phyloP scores from a whole-genome alignment of 129 eudicot genomes.

The Artemisia tridentata region DNA sequence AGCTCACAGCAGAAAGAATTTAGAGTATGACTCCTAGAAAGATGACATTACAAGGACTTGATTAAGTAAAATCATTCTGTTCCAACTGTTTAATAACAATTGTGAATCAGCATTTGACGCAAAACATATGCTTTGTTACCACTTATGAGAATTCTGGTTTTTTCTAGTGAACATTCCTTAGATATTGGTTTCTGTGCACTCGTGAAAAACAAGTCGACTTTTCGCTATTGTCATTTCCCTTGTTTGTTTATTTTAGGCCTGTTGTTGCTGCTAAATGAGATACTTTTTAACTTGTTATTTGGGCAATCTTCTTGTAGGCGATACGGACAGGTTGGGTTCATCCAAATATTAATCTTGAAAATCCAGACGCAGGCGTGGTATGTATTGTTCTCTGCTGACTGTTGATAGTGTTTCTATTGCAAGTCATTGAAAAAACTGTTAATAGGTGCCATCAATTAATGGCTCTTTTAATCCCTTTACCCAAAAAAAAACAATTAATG shows the following conservation, averaged over 20 bases:
- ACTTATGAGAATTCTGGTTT: background rate
- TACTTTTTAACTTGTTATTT: background rate
- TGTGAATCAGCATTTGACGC: background rate
- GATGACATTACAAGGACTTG: background rate
- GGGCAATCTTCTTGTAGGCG: conserved; percentile 58
- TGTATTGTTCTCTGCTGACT: conserved; percentile 22
- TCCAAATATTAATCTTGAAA: conserved; percentile 94
- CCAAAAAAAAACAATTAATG: too few relatives aligned
- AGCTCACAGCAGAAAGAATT: background rate
- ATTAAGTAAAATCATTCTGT: background rate
- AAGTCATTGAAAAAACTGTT: too few relatives aligned
- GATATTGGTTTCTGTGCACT: background rate
- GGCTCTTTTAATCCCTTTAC: too few relatives aligned
- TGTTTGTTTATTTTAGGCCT: background rate
- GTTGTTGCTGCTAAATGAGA: background rate
- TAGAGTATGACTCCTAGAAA: background rate
- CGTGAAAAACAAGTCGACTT: background rate
- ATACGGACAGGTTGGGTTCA: conserved; percentile 95
- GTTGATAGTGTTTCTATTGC: background rate
- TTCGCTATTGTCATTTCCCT: background rate
- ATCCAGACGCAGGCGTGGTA: conserved; percentile 91
- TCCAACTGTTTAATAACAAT: background rate
- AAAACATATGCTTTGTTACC: background rate
- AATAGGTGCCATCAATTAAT: too few relatives aligned
- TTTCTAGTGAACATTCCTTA: background rate